Conservation (phyloP, 1,284 basidiomycete genomes). For the Chalciporus sp. region DNA sequence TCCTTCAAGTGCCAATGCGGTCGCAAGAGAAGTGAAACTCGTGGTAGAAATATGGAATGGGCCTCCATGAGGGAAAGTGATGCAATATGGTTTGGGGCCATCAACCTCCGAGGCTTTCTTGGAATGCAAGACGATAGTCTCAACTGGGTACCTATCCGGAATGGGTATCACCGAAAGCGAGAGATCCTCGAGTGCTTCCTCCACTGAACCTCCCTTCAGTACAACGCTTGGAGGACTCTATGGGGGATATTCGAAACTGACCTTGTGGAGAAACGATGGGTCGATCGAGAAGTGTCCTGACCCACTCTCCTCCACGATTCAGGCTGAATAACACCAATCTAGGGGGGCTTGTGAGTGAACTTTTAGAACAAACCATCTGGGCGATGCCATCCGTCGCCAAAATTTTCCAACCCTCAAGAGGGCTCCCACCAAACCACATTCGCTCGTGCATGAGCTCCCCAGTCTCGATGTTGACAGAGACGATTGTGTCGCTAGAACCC, state of each 20-base stretch:
- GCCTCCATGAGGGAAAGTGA: constrained; percentile 64
- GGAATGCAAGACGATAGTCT: constrained; percentile 49
- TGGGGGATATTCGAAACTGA: constrained; percentile 28
- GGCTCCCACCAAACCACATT: neutral
- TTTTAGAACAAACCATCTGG: constrained; percentile 49
- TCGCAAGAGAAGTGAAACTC: constrained; percentile 42
- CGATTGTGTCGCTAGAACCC: constrained; percentile 50
- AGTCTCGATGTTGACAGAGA: constrained; percentile 40
- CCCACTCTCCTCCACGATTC: constrained; percentile 30
- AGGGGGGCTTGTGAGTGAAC: constrained; percentile 45
- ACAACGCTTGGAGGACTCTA: neutral
- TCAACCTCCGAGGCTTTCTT: constrained; percentile 11
- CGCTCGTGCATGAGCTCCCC: constrained; percentile 45
- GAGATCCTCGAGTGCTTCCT: constrained; percentile 40
- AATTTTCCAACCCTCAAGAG: constrained; percentile 48
- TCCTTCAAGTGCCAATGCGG: constrained; percentile 54
- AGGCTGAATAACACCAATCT: constrained; percentile 52
- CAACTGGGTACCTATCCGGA: constrained; percentile 45
- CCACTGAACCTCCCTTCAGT: constrained; percentile 33
- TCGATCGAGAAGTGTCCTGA: constrained; percentile 47
- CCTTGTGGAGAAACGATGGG: constrained; percentile 40
- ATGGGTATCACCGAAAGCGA: constrained; percentile 44
- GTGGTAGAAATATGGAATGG: constrained; percentile 55
- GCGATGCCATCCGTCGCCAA: constrained; percentile 49
- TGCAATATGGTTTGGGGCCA: constrained; percentile 38